Conservation (phyloP, 1,284 basidiomycete genomes). For the Rhodofomes roseus region DNA sequence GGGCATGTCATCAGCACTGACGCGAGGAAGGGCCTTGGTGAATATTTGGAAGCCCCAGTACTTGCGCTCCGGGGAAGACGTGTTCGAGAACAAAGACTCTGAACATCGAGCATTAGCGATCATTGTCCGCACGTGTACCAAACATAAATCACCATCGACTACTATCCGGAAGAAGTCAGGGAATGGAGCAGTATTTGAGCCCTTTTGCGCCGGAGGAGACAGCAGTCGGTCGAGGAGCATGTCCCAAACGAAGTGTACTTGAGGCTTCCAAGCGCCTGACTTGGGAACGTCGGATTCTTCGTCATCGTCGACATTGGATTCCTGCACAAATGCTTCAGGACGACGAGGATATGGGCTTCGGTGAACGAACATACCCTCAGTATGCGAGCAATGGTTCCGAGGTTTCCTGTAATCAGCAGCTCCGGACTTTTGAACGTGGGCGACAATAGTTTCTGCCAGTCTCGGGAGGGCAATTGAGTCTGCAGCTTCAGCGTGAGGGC, state of each 20-base stretch:
- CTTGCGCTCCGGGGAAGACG: slow-evolving; percentile 86
- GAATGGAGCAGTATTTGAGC: slow-evolving; percentile 60
- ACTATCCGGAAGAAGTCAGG: slow-evolving; percentile 88
- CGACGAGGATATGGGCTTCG: neutral
- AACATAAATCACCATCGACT: slow-evolving; percentile 71
- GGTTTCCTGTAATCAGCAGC: slow-evolving; percentile 68
- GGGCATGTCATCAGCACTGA: slow-evolving; percentile 66
- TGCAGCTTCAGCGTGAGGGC: slow-evolving; percentile 78
- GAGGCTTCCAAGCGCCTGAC: slow-evolving; percentile 80
- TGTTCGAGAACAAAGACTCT: slow-evolving; percentile 88
- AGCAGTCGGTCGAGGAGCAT: slow-evolving; percentile 78
- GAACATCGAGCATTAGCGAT: slow-evolving; percentile 3
- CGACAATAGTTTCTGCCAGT: slow-evolving; percentile 68
- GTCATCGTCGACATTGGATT: slow-evolving; percentile 55
- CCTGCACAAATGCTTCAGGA: slow-evolving; percentile 33
- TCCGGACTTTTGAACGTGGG: slow-evolving; percentile 77
- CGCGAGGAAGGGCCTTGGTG: slow-evolving; percentile 72
- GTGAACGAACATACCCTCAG: slow-evolving; percentile 55
- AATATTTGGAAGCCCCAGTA: slow-evolving; percentile 96
- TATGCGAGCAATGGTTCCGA: slow-evolving; percentile 71
- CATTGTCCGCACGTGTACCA: slow-evolving; percentile 5
- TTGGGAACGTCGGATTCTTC: slow-evolving; percentile 39
- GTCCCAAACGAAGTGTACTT: slow-evolving; percentile 92
- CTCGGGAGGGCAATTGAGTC: slow-evolving; percentile 48
- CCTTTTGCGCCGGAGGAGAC: slow-evolving; percentile 35